Evolutionary conservation across 192 early-diverging fungal species (phyloP).

Genomic region (Coemansia guatemalensis): DNA sequence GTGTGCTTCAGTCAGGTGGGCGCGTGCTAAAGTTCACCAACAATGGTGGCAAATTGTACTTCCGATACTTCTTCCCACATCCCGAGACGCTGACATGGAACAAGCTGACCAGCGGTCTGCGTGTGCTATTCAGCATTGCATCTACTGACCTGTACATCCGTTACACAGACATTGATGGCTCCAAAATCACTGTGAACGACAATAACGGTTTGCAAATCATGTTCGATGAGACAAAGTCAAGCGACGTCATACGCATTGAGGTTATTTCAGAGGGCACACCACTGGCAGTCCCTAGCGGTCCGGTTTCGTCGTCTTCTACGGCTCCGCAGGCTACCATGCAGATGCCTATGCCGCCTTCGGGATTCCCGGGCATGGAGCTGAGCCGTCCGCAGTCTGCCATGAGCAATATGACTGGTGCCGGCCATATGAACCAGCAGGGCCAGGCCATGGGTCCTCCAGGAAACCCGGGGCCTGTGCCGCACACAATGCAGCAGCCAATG

Average conservation of each 20-base stretch:
- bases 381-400: conserved; percentile 32
- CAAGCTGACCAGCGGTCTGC: conserved; percentile 38
- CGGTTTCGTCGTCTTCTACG: conserved; percentile 5
- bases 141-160: conserved; percentile 32
- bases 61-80: conserved; percentile 48
- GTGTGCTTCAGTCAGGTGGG: conserved; percentile 33
- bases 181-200: conserved; percentile 48
- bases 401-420: conserved; percentile 18
- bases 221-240: conserved; percentile 41
- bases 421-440: neutral
- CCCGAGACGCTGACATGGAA: conserved; percentile 41
- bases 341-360: conserved; percentile 49
- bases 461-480: conserved; percentile 29
- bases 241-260: conserved; percentile 41
- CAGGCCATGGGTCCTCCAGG: conserved; percentile 2
- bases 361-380: conserved; percentile 44
- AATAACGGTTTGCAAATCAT: conserved; percentile 43
- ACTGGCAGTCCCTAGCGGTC: conserved; percentile 1
- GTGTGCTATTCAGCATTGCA: conserved; percentile 38
- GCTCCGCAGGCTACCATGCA: conserved; percentile 13
- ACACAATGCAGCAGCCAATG: conserved; percentile 13
- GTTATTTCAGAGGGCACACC: conserved; percentile 18
- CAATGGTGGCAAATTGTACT: conserved; percentile 48
- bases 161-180: conserved; percentile 36
- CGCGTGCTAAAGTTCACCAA: conserved; percentile 54